Evolutionary conservation across 2,329 filamentous ascomycete species (phyloP), one percentile per base, ranked within the genome.

Genomic region (Verticillium alfalfae): DNA sequence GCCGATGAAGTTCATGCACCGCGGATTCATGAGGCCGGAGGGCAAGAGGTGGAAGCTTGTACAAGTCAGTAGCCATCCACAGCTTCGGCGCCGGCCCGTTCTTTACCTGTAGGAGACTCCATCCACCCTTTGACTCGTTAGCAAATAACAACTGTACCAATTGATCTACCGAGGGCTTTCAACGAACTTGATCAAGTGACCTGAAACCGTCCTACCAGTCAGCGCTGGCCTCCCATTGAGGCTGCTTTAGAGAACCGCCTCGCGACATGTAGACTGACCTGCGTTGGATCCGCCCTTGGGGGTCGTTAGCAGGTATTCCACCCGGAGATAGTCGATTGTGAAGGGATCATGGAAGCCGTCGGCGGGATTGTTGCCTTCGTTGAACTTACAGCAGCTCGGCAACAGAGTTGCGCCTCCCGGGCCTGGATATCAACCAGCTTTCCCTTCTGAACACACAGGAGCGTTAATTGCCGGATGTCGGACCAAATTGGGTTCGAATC

Each of bases 1-100:
- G 15, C 57, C 57, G 31, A 59, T 59, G 39, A 59, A 41, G 57
- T 59, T 59, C 22, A 52, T 36, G 89, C 81, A 73, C 91, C 84
- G 66, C 91, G 86, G 63, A 16, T 41, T 49, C 57, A 59, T 59
- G 57, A 59, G 57, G 9, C 57, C 57, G 8, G 57, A 59, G n/a
- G 57, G 57, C 22, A 59, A 41, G n/a, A 59, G 57, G 34, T 59
- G 57, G 37, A 59, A 59, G 57, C 41, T 41, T 77, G 64, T 39
- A n/a, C 31, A 61, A 58, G 60, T 72, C 61, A 71, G 67, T 56
- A 65, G 37, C 13, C 34, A 45, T 16, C 41, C 56, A 61, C 57
- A 63, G 49, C 61, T 65, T 64, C 41, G 61, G 59, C 58, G 55
- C 58, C 49, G 58, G 60, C 52, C 58, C 61, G 63, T 61, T 67